phyloP scores from a whole-genome alignment of 2,329 filamentous ascomycete species.

The Paraphoma chrysanthemicola region DNA sequence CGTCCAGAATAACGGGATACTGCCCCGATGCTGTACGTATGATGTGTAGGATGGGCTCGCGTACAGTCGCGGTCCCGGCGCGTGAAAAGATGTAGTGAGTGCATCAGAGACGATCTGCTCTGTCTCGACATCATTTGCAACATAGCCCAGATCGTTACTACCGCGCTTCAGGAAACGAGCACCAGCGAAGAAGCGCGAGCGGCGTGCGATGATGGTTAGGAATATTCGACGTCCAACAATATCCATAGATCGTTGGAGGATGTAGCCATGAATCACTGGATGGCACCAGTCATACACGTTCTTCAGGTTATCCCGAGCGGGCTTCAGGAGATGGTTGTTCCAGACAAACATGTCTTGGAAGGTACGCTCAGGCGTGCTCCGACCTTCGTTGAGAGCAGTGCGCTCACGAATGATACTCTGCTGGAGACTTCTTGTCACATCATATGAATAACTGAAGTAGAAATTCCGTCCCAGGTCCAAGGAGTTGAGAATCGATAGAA shows the following conservation, averaged over 20 bases:
- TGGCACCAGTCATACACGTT: constrained; percentile 95
- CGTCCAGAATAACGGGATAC: constrained; percentile 96
- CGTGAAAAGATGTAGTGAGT: constrained; percentile 93
- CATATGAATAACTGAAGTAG: constrained; percentile 98
- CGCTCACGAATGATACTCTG: constrained; percentile 88
- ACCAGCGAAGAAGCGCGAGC: constrained; percentile 92
- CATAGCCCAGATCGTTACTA: constrained; percentile 91
- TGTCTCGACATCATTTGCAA: constrained; percentile 98
- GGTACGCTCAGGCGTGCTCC: constrained; percentile 66
- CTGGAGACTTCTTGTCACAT: constrained; percentile 90
- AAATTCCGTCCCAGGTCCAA: constrained; percentile 90
- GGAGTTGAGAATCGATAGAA: constrained; percentile 86
- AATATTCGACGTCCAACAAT: constrained; percentile 90
- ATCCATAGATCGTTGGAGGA: constrained; percentile 78
- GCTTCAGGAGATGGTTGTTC: constrained; percentile 88
- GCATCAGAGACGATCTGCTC: constrained; percentile 98
- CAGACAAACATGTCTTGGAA: constrained; percentile 98
- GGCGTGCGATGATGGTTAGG: constrained; percentile 89
- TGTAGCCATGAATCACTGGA: constrained; percentile 93
- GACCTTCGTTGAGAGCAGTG: constrained; percentile 70
- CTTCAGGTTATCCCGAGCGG: constrained; percentile 72
- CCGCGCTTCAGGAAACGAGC: constrained; percentile 94
- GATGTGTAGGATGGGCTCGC: constrained; percentile 93
- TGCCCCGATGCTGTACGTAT: constrained; percentile 94
- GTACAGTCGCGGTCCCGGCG: constrained; percentile 83